These are phyloP conservation scores for Lodderomyces theae DNA, from an alignment of 1,139 yeast genomes.

Conservation along the genomic window DNA sequence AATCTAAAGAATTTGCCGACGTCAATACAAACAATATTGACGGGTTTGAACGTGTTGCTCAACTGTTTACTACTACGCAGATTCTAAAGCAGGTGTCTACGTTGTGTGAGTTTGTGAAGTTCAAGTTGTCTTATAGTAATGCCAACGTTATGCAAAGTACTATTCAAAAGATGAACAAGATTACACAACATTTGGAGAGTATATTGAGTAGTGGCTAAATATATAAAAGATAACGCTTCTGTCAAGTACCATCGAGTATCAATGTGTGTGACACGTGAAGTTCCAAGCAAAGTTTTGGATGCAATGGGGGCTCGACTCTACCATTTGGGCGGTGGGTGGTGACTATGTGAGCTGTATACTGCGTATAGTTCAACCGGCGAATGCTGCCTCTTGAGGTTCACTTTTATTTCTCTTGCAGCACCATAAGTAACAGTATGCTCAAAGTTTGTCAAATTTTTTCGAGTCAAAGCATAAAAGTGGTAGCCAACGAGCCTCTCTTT, in stretches of 20 bases:
- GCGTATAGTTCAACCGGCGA: background rate
- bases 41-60: constrained; percentile 7
- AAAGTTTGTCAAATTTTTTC: background rate
- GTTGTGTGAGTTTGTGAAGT: constrained; percentile 20
- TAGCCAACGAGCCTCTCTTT: background rate
- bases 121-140: constrained; percentile 17
- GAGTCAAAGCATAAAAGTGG: background rate
- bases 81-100: constrained; percentile 18
- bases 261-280: too few relatives aligned
- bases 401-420: background rate
- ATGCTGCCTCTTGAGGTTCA: background rate
- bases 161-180: constrained; percentile 19
- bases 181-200: constrained; percentile 21
- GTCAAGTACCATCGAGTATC: too few relatives aligned
- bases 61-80: constrained; percentile 13
- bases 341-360: too few relatives aligned
- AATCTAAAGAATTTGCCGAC: constrained; percentile 7
- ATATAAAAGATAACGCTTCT: background rate
- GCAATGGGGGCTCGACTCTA: too few relatives aligned
- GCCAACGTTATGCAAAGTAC: constrained; percentile 17
- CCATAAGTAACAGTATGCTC: background rate
- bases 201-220: constrained; percentile 13
- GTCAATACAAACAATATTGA: constrained; percentile 10
- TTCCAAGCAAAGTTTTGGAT: too few relatives aligned
- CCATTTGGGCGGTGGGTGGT: too few relatives aligned